These are phyloP conservation scores for Paracamarosporium sp. DNA, from an alignment of 2,329 filamentous ascomycete genomes.

Conservation along the genomic window DNA sequence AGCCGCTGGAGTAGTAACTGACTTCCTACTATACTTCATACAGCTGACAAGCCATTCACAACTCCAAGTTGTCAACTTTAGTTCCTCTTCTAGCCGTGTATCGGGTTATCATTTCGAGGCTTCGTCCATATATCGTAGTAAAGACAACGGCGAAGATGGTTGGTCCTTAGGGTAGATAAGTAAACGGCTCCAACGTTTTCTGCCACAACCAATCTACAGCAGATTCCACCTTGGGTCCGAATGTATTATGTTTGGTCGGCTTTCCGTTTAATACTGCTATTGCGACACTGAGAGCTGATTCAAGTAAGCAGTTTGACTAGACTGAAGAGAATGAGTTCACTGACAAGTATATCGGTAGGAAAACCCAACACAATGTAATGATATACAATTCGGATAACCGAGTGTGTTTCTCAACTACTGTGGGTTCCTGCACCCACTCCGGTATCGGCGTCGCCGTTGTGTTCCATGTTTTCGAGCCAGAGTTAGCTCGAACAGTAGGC, in stretches of 20 bases:
- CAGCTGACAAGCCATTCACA: conserved; percentile 45
- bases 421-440: conserved; percentile 40
- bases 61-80: conserved; percentile 40
- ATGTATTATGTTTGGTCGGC: conserved; percentile 22
- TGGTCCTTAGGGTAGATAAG: conserved; percentile 28
- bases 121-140: conserved; percentile 41
- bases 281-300: conserved; percentile 35
- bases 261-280: conserved; percentile 32
- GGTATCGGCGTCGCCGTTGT: conserved; percentile 27
- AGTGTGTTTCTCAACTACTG: conserved; percentile 25
- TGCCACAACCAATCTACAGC: too few relatives aligned
- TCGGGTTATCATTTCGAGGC: conserved; percentile 45
- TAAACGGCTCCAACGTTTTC: background rate
- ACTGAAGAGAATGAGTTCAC: conserved; percentile 9
- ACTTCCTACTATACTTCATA: conserved; percentile 46
- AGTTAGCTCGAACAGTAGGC: too few relatives aligned
- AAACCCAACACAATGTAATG: conserved; percentile 31
- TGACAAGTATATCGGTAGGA: conserved; percentile 44
- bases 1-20: conserved; percentile 38
- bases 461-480: conserved; percentile 32
- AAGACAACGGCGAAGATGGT: conserved; percentile 47
- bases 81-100: conserved; percentile 41
- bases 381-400: conserved; percentile 30
- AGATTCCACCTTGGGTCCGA: conserved; percentile 27
- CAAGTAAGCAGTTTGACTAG: background rate